Evolutionary conservation across 495 filamentous ascomycete genomes (phyloP).

Genomic region (Aspergillus homomorphus): DNA sequence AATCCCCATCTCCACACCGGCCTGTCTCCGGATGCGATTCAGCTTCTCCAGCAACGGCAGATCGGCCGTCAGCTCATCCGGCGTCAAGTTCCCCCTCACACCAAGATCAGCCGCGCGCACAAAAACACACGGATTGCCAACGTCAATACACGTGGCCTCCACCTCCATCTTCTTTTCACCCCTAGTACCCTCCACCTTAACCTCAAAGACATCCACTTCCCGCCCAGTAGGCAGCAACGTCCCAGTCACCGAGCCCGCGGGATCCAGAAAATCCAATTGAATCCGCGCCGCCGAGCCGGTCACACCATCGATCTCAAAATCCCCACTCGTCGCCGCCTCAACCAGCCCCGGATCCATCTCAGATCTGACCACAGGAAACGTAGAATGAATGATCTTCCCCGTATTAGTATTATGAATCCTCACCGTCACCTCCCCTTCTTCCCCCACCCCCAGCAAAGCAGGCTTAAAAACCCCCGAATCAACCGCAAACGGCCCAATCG

Average conservation of each 20-base stretch:
- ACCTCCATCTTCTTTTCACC: slow-evolving; percentile 25
- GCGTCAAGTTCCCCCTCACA: slow-evolving; percentile 47
- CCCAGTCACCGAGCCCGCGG: slow-evolving; percentile 67
- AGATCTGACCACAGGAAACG: slow-evolving; percentile 40
- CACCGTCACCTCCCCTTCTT: slow-evolving; percentile 20
- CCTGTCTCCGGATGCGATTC: slow-evolving; percentile 59
- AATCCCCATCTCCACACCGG: slow-evolving; percentile 62
- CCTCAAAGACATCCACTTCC: slow-evolving; percentile 49
- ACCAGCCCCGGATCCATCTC: slow-evolving; percentile 23
- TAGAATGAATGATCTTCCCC: slow-evolving; percentile 45
- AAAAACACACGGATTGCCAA: slow-evolving; percentile 66
- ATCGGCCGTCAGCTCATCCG: slow-evolving; percentile 50
- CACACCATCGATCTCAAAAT: slow-evolving; percentile 67
- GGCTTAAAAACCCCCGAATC: slow-evolving; percentile 47
- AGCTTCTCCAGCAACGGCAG: slow-evolving; percentile 47
- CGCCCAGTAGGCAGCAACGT: slow-evolving; percentile 62
- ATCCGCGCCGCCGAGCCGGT: slow-evolving; percentile 56
- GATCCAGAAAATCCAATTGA: slow-evolving; percentile 60
- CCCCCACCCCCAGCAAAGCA: no score
- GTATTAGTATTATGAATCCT: slow-evolving; percentile 56
- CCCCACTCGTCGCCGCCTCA: slow-evolving; percentile 48
- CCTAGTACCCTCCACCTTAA: no score
- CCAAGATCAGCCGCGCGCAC: slow-evolving; percentile 52
- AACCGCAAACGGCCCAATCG: slow-evolving; percentile 64
- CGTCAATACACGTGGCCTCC: slow-evolving; percentile 59